Evolutionary conservation across 768 basidiomycete species (phyloP).

Genomic region (Cyclocybe aegerita): DNA sequence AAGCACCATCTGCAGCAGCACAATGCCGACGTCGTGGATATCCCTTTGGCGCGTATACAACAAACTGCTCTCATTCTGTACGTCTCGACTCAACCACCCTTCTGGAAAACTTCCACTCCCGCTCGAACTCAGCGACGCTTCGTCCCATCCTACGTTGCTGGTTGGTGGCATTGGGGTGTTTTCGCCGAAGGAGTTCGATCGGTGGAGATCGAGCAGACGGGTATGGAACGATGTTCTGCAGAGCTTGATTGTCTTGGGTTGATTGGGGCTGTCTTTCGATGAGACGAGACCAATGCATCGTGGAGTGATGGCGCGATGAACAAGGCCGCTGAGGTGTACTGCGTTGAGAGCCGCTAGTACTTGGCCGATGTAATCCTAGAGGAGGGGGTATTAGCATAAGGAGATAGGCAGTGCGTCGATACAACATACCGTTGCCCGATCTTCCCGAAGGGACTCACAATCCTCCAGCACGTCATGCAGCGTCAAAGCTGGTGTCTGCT

Average conservation of each 20-base stretch:
- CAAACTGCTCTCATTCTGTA: slow-evolving; percentile 72
- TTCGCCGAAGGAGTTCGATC: slow-evolving; percentile 76
- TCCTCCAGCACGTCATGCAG: slow-evolving; percentile 77
- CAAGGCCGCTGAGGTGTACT: slow-evolving; percentile 60
- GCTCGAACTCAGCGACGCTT: neutral
- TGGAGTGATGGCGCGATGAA: slow-evolving; percentile 40
- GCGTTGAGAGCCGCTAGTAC: slow-evolving; percentile 69
- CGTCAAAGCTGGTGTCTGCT: slow-evolving; percentile 65
- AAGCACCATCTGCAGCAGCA: slow-evolving; percentile 83
- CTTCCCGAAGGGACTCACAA: slow-evolving; percentile 70
- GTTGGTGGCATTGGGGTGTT: slow-evolving; percentile 29
- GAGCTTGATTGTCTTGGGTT: slow-evolving; percentile 71
- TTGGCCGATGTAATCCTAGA: slow-evolving; percentile 73
- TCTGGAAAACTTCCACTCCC: slow-evolving; percentile 5
- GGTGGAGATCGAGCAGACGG: slow-evolving; percentile 74
- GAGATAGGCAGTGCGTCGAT: slow-evolving; percentile 14
- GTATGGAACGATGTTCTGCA: slow-evolving; percentile 72
- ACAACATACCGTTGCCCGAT: slow-evolving; percentile 59
- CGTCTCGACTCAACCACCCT: slow-evolving; percentile 73
- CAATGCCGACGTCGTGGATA: slow-evolving; percentile 78
- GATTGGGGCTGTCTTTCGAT: slow-evolving; percentile 41
- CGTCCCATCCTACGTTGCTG: slow-evolving; percentile 46
- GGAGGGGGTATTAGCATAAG: neutral
- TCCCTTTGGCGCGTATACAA: slow-evolving; percentile 77
- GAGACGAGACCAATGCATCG: slow-evolving; percentile 62